Conservation (phyloP, 495 filamentous ascomycete genomes). For the Aspergillus sparsus region DNA sequence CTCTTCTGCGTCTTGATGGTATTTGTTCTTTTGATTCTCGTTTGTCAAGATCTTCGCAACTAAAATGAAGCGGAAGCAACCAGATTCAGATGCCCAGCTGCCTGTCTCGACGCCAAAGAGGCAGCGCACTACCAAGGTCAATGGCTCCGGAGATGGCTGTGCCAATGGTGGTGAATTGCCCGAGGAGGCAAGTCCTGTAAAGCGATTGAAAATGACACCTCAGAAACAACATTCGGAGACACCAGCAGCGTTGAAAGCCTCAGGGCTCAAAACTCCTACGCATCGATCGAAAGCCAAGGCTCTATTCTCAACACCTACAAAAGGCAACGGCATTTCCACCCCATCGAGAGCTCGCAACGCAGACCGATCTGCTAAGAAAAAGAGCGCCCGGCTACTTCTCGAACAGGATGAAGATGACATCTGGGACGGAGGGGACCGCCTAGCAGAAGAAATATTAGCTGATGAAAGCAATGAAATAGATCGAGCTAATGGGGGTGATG, state of each 20-base stretch:
- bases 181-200: constrained; percentile 36
- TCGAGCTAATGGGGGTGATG: constrained; percentile 40
- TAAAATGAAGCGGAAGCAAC: constrained; percentile 51
- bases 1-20: constrained; percentile 32
- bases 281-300: constrained; percentile 43
- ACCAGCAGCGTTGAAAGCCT: constrained; percentile 41
- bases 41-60: constrained; percentile 10
- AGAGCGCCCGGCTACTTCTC: constrained; percentile 74
- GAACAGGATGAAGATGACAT: constrained; percentile 73
- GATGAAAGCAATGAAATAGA: constrained; percentile 43
- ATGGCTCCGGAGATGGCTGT: constrained; percentile 34
- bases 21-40: constrained; percentile 26
- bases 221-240: constrained; percentile 39
- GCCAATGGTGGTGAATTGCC: constrained; percentile 27
- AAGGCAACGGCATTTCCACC: constrained; percentile 37
- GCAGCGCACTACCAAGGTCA: constrained; percentile 32
- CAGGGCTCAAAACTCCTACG: constrained; percentile 47
- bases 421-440: constrained; percentile 70
- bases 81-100: constrained; percentile 44
- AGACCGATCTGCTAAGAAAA: constrained; percentile 82
- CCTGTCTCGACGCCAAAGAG: constrained; percentile 47
- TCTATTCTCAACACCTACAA: constrained; percentile 46
- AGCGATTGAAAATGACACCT: constrained; percentile 38
- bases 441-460: constrained; percentile 71
- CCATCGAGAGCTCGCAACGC: constrained; percentile 64